Percentiles rank a stretch among this genome's conserved stretches.
These are phyloP conservation scores for Acanthamoeba culbertsoni DNA, from an alignment of 208 protist genomes.

Conservation along the genomic window DNA sequence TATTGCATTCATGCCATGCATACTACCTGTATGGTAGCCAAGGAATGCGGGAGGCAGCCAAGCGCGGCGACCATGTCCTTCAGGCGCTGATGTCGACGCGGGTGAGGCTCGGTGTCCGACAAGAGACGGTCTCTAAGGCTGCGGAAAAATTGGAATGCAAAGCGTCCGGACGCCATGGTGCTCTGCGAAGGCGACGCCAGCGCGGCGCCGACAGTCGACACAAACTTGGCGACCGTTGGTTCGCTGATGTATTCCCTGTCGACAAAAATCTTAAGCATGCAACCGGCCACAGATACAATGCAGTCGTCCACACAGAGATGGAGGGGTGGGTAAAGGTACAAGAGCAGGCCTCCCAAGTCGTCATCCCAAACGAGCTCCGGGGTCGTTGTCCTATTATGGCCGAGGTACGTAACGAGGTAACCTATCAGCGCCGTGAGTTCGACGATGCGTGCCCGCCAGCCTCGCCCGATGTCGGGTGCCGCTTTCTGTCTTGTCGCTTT, in stretches of 20 bases:
- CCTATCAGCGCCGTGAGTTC: background rate
- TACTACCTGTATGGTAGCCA: background rate
- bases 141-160: background rate
- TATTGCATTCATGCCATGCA: background rate
- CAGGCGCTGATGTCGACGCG: background rate
- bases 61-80: background rate
- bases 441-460: background rate
- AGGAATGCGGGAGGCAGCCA: background rate
- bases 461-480: background rate
- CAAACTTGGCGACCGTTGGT: background rate
- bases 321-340: background rate
- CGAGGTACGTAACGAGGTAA: background rate
- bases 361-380: background rate
- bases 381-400: background rate
- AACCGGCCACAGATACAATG: background rate
- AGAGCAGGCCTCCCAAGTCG: background rate
- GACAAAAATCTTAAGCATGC: background rate
- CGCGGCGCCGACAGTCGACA: background rate
- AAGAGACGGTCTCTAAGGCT: background rate
- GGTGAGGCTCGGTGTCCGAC: background rate
- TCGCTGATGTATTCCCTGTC: background rate
- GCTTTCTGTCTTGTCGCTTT: too few species aligned
- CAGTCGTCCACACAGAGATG: too few species aligned
- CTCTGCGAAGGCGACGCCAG: background rate
- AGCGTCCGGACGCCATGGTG: background rate